Evolutionary conservation across 2,329 filamentous ascomycete genomes (phyloP), one percentile per base, ranked within the genome.

Genomic region (Colletotrichum karsti): DNA sequence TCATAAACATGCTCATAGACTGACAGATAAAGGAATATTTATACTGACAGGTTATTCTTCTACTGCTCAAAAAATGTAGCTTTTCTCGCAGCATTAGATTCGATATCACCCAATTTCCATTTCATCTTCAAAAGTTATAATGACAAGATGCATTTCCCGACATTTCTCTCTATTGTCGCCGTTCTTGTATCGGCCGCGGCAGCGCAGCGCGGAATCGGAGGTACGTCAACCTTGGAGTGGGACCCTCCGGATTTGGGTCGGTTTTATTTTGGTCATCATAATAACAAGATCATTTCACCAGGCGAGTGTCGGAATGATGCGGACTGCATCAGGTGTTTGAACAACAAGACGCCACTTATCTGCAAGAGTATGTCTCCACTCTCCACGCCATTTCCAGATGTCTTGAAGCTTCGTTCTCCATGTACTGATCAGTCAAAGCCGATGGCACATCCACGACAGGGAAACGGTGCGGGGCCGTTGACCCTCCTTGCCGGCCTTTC

Each of bases 281-380:
- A 10, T 44, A 33, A 44, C 6, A 7, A 5, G 30, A n/a, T 13
- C 9, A 2, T 20, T 41, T 7, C 13, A 3, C 22, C 3, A 63
- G 53, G 53, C 1, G 53, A 58, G 50, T 63, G 53, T 24, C 24
- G 41, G 1, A 33, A 50, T n/a, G 60, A 63, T 13, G 30, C 13
- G 12, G 51, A 58, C 5, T 58, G 51, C 33, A 63, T 63, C 5
- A 24, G 60, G 41, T 63, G 60, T 24, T 41, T 63, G 2, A 24
- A 28, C 12, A 35, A 26, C 18, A 22, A 28, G 13, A 63, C 51
- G 6, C 60, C 60, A 5, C 42, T 63, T 5, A 24, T 63, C 18
- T 63, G 60, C 42, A 63, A 58, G 15, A 63, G 53, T 58, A 63
- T 28, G 37, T 30, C 28, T n/a, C 18, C n/a, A 20, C 3, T 1